These are phyloP conservation scores for Fusarium sp. DNA, from an alignment of 2,329 filamentous ascomycete species.

Conservation along the genomic window DNA sequence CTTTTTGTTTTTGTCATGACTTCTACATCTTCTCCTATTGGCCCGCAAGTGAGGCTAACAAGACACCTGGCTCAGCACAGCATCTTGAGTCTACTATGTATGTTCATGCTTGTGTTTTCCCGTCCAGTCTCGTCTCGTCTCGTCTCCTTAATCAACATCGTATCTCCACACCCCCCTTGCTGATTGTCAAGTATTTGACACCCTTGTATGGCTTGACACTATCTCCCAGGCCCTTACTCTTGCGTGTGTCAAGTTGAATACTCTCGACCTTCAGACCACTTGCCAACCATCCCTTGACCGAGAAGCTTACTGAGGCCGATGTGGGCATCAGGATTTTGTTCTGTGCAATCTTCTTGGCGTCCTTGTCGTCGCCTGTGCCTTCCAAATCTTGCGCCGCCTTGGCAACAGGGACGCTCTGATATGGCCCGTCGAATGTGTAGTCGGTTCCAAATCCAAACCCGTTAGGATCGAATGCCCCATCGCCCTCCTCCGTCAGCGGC, in stretches of 20 bases:
- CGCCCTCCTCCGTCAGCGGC: conserved; percentile 58
- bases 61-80: background rate
- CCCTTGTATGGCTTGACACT: conserved; percentile 96
- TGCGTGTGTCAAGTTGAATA: conserved; percentile 76
- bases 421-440: conserved; percentile 65
- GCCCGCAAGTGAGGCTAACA: conserved; percentile 2
- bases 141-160: conserved; percentile 56
- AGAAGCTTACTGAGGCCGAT: conserved; percentile 77
- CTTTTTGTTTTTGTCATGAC: conserved; percentile 11
- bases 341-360: conserved; percentile 68
- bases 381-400: conserved; percentile 47
- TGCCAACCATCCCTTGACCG: conserved; percentile 74
- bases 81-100: conserved; percentile 3
- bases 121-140: background rate
- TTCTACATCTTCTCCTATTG: conserved; percentile 3
- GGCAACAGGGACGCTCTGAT: conserved; percentile 57
- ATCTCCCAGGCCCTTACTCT: conserved; percentile 85
- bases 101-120: background rate
- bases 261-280: conserved; percentile 75
- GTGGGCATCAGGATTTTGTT: conserved; percentile 84
- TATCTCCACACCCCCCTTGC: conserved; percentile 71
- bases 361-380: conserved; percentile 54
- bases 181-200: conserved; percentile 92
- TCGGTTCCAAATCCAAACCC: conserved; percentile 62
- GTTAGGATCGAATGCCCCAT: conserved; percentile 59